Evolutionary conservation across 305 asterid species (phyloP).

Genomic region (Solanum hybrid): DNA sequence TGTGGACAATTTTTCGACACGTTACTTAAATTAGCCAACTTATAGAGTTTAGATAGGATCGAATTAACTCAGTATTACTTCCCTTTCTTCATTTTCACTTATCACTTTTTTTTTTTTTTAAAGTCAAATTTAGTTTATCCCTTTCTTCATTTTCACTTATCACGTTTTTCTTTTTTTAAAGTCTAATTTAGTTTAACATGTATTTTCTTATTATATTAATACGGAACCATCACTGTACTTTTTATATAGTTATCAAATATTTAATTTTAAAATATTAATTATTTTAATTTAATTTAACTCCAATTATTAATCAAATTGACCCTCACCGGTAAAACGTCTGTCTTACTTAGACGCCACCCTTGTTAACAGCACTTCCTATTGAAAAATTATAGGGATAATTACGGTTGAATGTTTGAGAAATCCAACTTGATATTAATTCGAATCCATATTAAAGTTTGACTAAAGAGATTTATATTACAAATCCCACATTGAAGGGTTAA

Average conservation of each 20-base stretch:
- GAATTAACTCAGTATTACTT: background rate
- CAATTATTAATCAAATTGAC: background rate
- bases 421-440: background rate
- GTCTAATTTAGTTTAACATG: too few species aligned
- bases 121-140: too few species aligned
- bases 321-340: background rate
- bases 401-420: too few species aligned
- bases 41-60: background rate
- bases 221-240: too few species aligned
- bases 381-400: background rate
- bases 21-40: background rate
- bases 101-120: too few species aligned
- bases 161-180: too few species aligned
- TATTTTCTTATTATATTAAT: background rate
- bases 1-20: background rate
- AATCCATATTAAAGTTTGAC: fast-evolving
- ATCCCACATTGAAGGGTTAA: background rate
- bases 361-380: background rate
- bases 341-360: background rate
- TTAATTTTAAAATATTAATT: background rate
- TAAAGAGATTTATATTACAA: too few species aligned
- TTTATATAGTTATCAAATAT: too few species aligned
- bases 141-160: background rate
- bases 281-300: background rate
- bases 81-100: background rate